phyloP scores from a whole-genome alignment of 805 yeast species.

The Candida boleticola region DNA sequence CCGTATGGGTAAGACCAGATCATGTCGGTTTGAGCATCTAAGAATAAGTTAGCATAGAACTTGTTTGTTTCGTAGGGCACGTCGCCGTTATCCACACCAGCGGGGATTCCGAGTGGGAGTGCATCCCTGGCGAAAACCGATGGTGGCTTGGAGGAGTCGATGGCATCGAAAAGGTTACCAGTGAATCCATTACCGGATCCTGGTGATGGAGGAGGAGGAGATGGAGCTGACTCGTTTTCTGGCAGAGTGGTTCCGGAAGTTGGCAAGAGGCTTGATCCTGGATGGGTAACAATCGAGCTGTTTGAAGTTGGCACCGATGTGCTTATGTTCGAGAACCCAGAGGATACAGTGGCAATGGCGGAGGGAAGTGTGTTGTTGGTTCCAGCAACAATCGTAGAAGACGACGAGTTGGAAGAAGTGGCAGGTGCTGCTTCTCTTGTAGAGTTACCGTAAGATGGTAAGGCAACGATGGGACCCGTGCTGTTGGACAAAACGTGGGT shows the following conservation, averaged over 20 bases:
- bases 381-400: not conserved
- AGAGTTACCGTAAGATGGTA: constrained; percentile 1
- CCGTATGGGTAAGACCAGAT: constrained; percentile 69
- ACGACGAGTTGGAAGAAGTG: not conserved
- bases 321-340: constrained; percentile 7
- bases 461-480: not conserved
- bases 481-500: not conserved
- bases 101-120: constrained; percentile 46
- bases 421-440: too few relatives aligned
- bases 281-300: constrained; percentile 7
- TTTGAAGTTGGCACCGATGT: not conserved
- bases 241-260: constrained; percentile 5
- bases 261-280: not conserved
- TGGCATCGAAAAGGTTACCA: constrained; percentile 47
- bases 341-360: constrained; percentile 6
- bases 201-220: constrained; percentile 6
- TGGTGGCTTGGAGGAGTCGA: constrained; percentile 33
- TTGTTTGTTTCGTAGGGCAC: constrained; percentile 66
- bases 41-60: constrained; percentile 64
- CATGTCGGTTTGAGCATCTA: constrained; percentile 52
- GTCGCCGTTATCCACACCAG: constrained; percentile 43
- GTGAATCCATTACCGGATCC: constrained; percentile 13
- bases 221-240: constrained; percentile 3
- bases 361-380: constrained; percentile 6
- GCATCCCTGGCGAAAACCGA: constrained; percentile 45